A percentile compares a stretch with the other conserved stretches of the same genome.
Conservation (phyloP, 2,329 filamentous ascomycete species). For the Botrytis byssoidea region DNA sequence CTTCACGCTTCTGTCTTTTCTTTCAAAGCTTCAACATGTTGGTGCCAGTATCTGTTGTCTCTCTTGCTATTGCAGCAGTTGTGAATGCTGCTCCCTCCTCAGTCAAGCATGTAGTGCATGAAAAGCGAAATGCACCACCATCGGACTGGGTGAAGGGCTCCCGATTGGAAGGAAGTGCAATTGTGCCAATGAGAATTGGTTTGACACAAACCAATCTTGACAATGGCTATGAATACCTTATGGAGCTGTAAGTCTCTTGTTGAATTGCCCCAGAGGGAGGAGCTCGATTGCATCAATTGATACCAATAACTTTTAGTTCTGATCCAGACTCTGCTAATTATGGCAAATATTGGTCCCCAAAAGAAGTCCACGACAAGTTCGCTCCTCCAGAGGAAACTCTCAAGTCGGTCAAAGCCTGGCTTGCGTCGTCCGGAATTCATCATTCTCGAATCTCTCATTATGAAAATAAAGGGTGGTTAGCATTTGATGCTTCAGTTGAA, state of each 20-base stretch:
- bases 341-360: slow-evolving; percentile 26
- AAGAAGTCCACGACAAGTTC: slow-evolving; percentile 35
- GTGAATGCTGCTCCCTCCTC: slow-evolving; percentile 23
- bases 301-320: slow-evolving; percentile 23
- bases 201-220: slow-evolving; percentile 47
- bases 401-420: slow-evolving; percentile 39
- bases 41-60: slow-evolving; percentile 11
- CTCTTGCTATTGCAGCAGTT: slow-evolving; percentile 23
- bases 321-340: slow-evolving; percentile 30
- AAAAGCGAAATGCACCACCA: slow-evolving; percentile 24
- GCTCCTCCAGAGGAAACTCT: slow-evolving; percentile 36
- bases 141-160: slow-evolving; percentile 28
- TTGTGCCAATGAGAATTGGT: slow-evolving; percentile 47
- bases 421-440: slow-evolving; percentile 38
- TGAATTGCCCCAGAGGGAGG: too few relatives aligned
- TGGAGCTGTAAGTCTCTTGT: slow-evolving; percentile 37
- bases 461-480: slow-evolving; percentile 40
- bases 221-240: slow-evolving; percentile 43
- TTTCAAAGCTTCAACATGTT: slow-evolving; percentile 20
- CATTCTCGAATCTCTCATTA: slow-evolving; percentile 38
- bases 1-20: background rate
- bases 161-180: slow-evolving; percentile 26
- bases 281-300: background rate
- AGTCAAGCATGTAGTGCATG: slow-evolving; percentile 27
- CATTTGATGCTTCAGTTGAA: slow-evolving; percentile 39